Percentiles rank a stretch among this genome's conserved stretches.
These are phyloP conservation scores for Phlebiopsis gigantea DNA, from an alignment of 768 basidiomycete genomes.

Conservation along the genomic window DNA sequence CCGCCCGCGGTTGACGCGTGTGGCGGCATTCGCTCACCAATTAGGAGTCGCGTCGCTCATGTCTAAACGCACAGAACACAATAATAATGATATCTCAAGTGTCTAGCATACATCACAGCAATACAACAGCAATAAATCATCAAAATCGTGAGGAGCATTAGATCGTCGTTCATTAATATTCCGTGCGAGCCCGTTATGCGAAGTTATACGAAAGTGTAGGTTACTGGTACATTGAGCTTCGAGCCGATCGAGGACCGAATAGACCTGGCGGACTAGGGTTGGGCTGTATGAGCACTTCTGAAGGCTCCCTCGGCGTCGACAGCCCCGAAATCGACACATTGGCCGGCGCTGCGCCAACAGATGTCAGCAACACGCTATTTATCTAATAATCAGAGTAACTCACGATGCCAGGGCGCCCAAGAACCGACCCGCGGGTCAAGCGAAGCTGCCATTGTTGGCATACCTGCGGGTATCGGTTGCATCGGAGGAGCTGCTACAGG, in stretches of 20 bases:
- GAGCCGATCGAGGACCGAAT: slow-evolving; percentile 74
- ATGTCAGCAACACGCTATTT: neutral
- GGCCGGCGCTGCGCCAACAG: slow-evolving; percentile 33
- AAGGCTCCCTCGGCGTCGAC: slow-evolving; percentile 26
- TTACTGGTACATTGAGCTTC: slow-evolving; percentile 24
- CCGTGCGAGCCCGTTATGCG: neutral
- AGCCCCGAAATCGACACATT: slow-evolving; percentile 53
- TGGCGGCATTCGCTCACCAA: neutral
- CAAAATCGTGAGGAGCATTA: neutral
- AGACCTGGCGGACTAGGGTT: slow-evolving; percentile 58
- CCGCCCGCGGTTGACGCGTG: neutral
- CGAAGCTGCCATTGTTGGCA: slow-evolving; percentile 11
- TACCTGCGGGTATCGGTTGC: slow-evolving; percentile 14
- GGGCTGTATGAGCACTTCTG: slow-evolving; percentile 13
- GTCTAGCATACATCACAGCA: neutral
- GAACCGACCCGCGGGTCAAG: slow-evolving; percentile 24
- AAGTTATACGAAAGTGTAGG: neutral
- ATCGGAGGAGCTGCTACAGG: slow-evolving; percentile 11
- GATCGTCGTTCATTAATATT: neutral
- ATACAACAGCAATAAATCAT: neutral
- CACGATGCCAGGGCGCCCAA: slow-evolving; percentile 41
- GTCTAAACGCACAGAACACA: neutral
- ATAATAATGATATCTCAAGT: neutral
- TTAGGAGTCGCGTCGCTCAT: neutral
- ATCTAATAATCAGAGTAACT: slow-evolving; percentile 13